Evolutionary conservation across 805 yeast genomes (phyloP), one percentile per base, ranked within the genome.

Genomic region (Starmerella roubikii): DNA sequence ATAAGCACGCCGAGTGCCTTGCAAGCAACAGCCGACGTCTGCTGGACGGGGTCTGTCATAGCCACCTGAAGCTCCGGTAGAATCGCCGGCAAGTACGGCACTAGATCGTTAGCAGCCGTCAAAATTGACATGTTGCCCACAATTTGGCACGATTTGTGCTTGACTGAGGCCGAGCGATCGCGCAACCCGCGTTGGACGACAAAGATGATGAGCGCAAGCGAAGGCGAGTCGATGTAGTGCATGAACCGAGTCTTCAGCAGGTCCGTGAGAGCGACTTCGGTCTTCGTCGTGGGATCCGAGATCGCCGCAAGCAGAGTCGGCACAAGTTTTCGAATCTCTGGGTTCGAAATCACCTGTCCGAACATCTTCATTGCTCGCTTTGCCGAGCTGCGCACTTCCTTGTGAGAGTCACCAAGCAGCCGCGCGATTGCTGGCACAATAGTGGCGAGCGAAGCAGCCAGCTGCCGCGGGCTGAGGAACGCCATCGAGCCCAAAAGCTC

Each of bases 11-110:
- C 99, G 37, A 91, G 64, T 0, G 98, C 98, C 61, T 96, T 76
- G 17, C 96, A 86, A 19, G 97, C 97, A 17, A 95, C 91, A 1
- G 97, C 93, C 57, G 97, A 75, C 0, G 99, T 91, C 30, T 76
- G 82, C 24, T 97, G 94, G 37, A 91, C 98, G 1, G 98, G 98
- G 52, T 91, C 99, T 36, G 93, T 95, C 94, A 91, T 88, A 5
- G 97, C 93, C 31, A 72, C 67, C 58, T 91, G 94, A 44, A 91
- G 71, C 51, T 85, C 95, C 10, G 74, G 68, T 32, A 88, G 78
- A 50, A 91, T 67, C 31, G 75, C 72, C 18, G 75, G 71, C 52
- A 91, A 65, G 60, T 91, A 91, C 20, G 95, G 96, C 37, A 74
- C 60, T 44, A 91, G 67, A 57, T 91, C 98, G 49, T 71, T 74